phyloP scores from a whole-genome alignment of 345 rosid genomes.

The Linum trigynum region DNA sequence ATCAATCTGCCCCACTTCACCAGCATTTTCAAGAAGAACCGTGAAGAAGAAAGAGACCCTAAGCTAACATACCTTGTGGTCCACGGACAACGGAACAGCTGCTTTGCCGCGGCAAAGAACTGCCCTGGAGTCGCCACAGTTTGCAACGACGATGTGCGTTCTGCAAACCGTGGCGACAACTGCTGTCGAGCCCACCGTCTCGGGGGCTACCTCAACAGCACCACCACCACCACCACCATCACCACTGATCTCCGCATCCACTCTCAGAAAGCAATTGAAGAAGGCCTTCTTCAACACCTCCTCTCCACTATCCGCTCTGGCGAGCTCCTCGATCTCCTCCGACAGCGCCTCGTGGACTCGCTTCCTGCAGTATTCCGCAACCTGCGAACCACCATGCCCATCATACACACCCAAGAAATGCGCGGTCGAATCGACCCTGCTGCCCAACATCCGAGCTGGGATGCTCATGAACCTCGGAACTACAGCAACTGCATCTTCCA shows the following conservation, averaged over 20 bases:
- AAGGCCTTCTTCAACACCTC: slow-evolving; percentile 56
- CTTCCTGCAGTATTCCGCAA: slow-evolving; percentile 55
- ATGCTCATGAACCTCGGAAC: slow-evolving; percentile 43
- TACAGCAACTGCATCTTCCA: slow-evolving; percentile 65
- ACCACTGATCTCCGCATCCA: slow-evolving; percentile 45
- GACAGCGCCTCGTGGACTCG: slow-evolving; percentile 55
- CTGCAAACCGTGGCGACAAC: slow-evolving; percentile 49
- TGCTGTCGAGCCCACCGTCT: slow-evolving; percentile 87
- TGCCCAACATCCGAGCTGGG: slow-evolving; percentile 24
- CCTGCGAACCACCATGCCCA: slow-evolving; percentile 80
- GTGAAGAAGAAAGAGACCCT: neutral
- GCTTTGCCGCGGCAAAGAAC: slow-evolving; percentile 58
- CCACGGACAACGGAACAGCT: slow-evolving; percentile 47
- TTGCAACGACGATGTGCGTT: slow-evolving; percentile 53
- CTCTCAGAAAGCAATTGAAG: slow-evolving; percentile 47
- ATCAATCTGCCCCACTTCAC: slow-evolving; percentile 1
- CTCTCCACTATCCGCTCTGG: slow-evolving; percentile 30
- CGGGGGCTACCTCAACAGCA: slow-evolving; percentile 32
- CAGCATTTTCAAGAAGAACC: neutral
- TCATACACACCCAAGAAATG: slow-evolving; percentile 70
- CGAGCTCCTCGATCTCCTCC: slow-evolving; percentile 48
- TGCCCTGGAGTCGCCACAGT: slow-evolving; percentile 82
- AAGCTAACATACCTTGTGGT: slow-evolving; percentile 52
- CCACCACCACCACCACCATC: neutral
- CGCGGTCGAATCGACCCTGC: slow-evolving; percentile 7